phyloP scores from a whole-genome alignment of 208 protist species.

The Acanthamoeba lenticulata region DNA sequence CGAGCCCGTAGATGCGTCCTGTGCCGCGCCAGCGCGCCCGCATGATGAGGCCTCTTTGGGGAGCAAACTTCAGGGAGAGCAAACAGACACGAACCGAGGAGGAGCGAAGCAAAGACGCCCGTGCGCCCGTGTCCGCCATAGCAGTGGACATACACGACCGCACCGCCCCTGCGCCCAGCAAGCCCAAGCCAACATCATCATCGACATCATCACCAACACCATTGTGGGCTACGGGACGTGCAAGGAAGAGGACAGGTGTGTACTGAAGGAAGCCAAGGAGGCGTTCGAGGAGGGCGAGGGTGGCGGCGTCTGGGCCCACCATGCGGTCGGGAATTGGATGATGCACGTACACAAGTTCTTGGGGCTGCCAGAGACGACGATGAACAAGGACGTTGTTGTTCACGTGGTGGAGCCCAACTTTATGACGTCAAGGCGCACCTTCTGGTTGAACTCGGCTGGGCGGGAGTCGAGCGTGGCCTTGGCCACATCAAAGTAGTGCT shows the following conservation, averaged over 20 bases:
- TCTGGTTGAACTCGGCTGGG: not conserved
- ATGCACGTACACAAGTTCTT: constrained; percentile 7
- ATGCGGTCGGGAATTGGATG: constrained; percentile 29
- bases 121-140: constrained; percentile 40
- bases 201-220: not conserved
- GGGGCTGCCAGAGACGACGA: not conserved
- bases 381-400: not conserved
- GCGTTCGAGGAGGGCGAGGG: not conserved
- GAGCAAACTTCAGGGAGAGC: no score
- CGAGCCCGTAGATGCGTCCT: not conserved
- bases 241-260: not conserved
- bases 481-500: constrained; percentile 55
- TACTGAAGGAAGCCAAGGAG: not conserved
- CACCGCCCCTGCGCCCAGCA: not conserved
- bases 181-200: no score
- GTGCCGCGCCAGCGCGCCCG: not conserved
- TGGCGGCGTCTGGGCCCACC: not conserved
- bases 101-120: constrained; percentile 29
- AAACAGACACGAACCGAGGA: not conserved
- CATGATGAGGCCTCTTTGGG: no score
- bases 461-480: not conserved
- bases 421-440: not conserved
- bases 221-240: not conserved
- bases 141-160: constrained; percentile 32
- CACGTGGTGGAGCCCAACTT: not conserved